Evolutionary conservation across 345 rosid genomes (phyloP).

Genomic region (Citrus mangshanensis): DNA sequence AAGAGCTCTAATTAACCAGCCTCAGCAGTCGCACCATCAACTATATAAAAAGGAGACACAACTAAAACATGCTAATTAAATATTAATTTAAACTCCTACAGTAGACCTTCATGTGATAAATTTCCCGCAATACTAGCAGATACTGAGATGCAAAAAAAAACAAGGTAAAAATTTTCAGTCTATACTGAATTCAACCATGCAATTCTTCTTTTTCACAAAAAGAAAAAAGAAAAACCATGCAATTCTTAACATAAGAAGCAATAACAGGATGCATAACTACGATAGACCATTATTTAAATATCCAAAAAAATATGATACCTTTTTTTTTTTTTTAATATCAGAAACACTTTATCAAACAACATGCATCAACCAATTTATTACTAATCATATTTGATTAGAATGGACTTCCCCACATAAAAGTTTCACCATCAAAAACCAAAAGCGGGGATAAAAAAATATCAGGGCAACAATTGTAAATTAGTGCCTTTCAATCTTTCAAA

Average conservation of each 20-base stretch:
- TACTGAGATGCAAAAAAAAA: too few relatives aligned
- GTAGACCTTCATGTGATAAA: not conserved
- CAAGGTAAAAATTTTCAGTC: too few relatives aligned
- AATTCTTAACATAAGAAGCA: not conserved
- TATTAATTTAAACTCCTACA: not conserved
- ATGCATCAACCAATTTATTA: not conserved
- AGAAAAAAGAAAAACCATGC: not conserved
- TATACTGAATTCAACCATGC: not conserved
- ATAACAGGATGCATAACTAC: not conserved
- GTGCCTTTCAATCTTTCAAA: not conserved
- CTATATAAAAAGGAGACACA: not conserved
- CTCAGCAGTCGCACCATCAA: not conserved
- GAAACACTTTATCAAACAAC: not conserved
- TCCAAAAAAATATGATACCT: not conserved
- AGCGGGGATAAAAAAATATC: too few relatives aligned
- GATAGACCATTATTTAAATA: not conserved
- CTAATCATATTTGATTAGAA: not conserved
- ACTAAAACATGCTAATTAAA: not conserved
- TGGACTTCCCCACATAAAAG: not conserved
- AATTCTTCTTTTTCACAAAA: too few relatives aligned
- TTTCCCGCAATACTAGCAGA: not conserved
- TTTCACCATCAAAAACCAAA: not conserved
- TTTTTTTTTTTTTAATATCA: too few relatives aligned
- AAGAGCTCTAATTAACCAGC: not conserved
- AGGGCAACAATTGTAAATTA: too few relatives aligned